Evolutionary conservation across 257 asterid species (phyloP).

Genomic region (Jacaranda copaia): DNA sequence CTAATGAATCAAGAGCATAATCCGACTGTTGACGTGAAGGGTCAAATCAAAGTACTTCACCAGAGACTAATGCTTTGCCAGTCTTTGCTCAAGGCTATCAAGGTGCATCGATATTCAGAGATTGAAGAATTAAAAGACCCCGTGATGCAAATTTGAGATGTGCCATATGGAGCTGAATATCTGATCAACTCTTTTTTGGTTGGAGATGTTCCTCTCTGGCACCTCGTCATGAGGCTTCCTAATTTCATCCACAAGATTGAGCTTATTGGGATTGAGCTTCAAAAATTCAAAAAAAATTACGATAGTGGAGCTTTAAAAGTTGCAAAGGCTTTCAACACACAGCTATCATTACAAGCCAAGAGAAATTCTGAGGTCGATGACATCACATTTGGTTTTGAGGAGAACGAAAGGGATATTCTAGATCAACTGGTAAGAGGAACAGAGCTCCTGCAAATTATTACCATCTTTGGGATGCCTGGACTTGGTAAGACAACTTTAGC

Average conservation of each 20-base stretch:
- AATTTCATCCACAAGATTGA: background rate
- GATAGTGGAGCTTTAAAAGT: background rate
- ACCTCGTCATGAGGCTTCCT: background rate
- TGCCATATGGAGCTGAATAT: slow-evolving; percentile 38
- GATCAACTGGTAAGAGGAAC: background rate
- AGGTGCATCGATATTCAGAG: background rate
- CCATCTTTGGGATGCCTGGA: slow-evolving; percentile 31
- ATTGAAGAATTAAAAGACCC: background rate
- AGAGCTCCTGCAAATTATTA: background rate
- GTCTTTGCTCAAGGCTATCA: background rate
- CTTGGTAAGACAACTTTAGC: slow-evolving; percentile 44
- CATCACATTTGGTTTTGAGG: slow-evolving; percentile 9
- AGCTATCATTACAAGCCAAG: background rate
- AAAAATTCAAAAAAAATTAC: background rate
- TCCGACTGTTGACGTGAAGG: too few relatives aligned
- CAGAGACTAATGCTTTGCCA: background rate
- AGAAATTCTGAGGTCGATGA: background rate
- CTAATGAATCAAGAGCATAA: too few relatives aligned
- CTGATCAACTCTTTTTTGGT: background rate
- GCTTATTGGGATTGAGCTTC: background rate
- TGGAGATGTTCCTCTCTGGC: background rate
- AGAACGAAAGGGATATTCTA: background rate
- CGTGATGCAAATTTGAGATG: slow-evolving; percentile 16
- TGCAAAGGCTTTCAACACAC: background rate
- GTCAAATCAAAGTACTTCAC: background rate